Evolutionary conservation across 1,284 basidiomycete genomes (phyloP).

Genomic region (Rhodotorula sp.): DNA sequence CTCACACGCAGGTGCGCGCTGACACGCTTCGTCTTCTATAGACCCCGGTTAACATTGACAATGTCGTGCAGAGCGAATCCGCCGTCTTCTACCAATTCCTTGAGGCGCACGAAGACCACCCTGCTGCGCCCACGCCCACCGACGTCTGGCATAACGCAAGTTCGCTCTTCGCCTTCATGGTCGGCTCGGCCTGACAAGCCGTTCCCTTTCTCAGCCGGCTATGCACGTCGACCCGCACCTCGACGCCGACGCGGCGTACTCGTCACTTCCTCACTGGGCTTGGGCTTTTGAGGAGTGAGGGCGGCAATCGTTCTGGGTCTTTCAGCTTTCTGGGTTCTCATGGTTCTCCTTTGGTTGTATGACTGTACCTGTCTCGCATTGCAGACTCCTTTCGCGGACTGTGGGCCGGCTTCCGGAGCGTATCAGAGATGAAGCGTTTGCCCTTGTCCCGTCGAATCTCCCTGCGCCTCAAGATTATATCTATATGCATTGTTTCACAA

Average conservation of each 20-base stretch:
- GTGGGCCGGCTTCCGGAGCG: too few relatives aligned
- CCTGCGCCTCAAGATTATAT: too few relatives aligned
- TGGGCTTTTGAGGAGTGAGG: background rate
- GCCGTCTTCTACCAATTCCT: slow-evolving; percentile 2
- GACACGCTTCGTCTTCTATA: too few relatives aligned
- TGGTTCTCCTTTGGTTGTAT: too few relatives aligned
- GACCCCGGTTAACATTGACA: too few relatives aligned
- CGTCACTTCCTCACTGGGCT: slow-evolving; percentile 2
- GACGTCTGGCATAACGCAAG: slow-evolving; percentile 2
- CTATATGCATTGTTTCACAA: too few relatives aligned
- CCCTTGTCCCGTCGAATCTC: too few relatives aligned
- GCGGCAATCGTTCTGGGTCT: too few relatives aligned
- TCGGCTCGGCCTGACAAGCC: background rate
- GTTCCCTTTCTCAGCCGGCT: background rate
- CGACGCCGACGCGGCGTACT: background rate
- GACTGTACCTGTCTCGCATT: too few relatives aligned
- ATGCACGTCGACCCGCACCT: background rate
- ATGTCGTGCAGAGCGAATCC: background rate
- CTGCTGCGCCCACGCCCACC: background rate
- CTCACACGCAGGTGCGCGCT: background rate
- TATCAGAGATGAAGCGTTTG: too few relatives aligned
- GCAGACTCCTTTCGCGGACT: too few relatives aligned
- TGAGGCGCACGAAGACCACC: background rate
- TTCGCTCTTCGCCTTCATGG: background rate
- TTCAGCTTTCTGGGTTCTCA: too few relatives aligned